phyloP scores from a whole-genome alignment of 2,329 filamentous ascomycete genomes.

The Calcarisporium arbuscula region DNA sequence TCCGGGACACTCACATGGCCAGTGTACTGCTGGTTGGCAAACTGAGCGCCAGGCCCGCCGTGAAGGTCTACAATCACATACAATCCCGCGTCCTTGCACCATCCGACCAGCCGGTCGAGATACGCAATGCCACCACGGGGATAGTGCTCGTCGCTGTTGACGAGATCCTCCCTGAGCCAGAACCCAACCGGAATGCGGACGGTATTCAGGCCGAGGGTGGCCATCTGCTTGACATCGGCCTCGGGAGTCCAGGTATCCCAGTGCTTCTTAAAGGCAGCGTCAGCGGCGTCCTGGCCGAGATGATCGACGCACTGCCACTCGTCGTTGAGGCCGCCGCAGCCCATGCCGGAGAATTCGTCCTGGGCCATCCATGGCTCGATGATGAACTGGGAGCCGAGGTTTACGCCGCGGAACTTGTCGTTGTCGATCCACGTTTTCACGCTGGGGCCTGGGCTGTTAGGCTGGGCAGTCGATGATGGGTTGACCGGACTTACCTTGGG shows the following conservation, averaged over 20 bases:
- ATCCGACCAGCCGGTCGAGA: slow-evolving; percentile 19
- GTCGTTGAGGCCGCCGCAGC: slow-evolving; percentile 17
- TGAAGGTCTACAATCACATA: slow-evolving; percentile 21
- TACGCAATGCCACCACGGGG: slow-evolving; percentile 17
- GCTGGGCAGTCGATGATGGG: no score
- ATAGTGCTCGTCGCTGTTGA: slow-evolving; percentile 14
- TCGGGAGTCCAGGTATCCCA: slow-evolving; percentile 18
- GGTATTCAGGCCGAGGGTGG: slow-evolving; percentile 15
- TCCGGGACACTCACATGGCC: slow-evolving; percentile 15
- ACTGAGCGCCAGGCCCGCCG: slow-evolving; percentile 15
- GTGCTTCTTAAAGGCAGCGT: slow-evolving; percentile 17
- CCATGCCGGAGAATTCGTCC: slow-evolving; percentile 17
- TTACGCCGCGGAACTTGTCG: slow-evolving; percentile 18
- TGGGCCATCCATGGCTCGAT: slow-evolving; percentile 20
- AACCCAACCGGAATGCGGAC: slow-evolving; percentile 20
- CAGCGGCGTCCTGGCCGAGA: slow-evolving; percentile 16
- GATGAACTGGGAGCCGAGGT: slow-evolving; percentile 20
- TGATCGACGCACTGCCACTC: slow-evolving; percentile 19
- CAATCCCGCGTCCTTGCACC: slow-evolving; percentile 15
- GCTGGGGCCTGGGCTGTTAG: no score
- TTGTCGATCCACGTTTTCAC: no score
- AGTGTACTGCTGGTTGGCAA: slow-evolving; percentile 17
- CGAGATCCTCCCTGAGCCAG: slow-evolving; percentile 19
- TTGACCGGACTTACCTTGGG: slow-evolving; percentile 1
- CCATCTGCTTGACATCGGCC: slow-evolving; percentile 17